Evolutionary conservation across 1,284 basidiomycete genomes (phyloP).

Genomic region (Irpex lacteus): DNA sequence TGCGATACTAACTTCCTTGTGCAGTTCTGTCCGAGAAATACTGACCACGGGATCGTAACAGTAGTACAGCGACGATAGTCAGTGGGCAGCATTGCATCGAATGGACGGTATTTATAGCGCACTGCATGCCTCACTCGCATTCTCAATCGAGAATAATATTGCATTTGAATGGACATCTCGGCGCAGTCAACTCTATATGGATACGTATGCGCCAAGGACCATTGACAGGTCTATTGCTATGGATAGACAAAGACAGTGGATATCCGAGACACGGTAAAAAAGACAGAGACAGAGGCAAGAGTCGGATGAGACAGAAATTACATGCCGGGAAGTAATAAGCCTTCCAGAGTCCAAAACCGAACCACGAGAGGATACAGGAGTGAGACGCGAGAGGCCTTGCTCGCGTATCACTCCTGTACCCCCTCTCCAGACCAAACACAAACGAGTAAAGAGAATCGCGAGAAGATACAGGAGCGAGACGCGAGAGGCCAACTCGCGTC

Average conservation of each 20-base stretch:
- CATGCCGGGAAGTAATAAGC: neutral
- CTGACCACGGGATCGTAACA: slow-evolving; percentile 17
- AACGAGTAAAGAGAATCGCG: neutral
- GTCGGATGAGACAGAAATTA: neutral
- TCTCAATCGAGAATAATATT: neutral
- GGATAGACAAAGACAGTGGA: no score
- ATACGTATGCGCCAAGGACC: no score
- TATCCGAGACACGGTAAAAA: no score
- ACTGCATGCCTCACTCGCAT: neutral
- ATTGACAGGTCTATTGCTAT: no score
- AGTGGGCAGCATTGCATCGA: neutral
- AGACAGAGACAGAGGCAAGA: neutral
- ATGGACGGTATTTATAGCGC: neutral
- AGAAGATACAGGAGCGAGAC: neutral
- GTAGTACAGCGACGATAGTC: neutral
- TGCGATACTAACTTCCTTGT: slow-evolving; percentile 10
- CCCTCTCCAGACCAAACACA: neutral
- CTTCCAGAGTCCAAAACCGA: neutral
- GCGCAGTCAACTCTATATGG: no score
- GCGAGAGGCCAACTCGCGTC: neutral
- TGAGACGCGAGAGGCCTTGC: neutral
- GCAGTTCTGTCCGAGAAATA: slow-evolving; percentile 47
- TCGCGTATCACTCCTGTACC: neutral
- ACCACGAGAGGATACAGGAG: neutral
- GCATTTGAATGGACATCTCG: no score